Evolutionary conservation across 2,329 filamentous ascomycete species (phyloP).

Genomic region (Aotearoamyces nothofagi): DNA sequence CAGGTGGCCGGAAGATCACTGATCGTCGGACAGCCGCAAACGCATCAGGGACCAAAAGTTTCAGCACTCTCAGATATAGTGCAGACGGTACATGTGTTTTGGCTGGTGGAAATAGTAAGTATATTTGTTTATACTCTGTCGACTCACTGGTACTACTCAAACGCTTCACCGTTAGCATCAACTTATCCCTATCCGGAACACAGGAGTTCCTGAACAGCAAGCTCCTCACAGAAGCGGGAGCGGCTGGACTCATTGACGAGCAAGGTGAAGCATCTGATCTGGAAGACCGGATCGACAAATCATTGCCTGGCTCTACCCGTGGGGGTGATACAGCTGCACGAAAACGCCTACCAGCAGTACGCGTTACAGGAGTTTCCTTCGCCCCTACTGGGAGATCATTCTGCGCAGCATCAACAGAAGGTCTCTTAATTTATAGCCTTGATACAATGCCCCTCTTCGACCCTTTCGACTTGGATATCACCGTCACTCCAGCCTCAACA

Average conservation of each 20-base stretch:
- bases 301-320: conserved; percentile 72
- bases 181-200: conserved; percentile 88
- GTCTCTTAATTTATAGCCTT: conserved; percentile 82
- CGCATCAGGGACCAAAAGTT: conserved; percentile 77
- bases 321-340: conserved; percentile 69
- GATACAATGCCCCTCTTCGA: conserved; percentile 79
- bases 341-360: conserved; percentile 64
- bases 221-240: conserved; percentile 79
- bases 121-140: conserved; percentile 95
- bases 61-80: conserved; percentile 78
- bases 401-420: conserved; percentile 90
- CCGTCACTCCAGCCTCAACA: conserved; percentile 78
- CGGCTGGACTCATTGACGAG: conserved; percentile 70
- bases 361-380: conserved; percentile 74
- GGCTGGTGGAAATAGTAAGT: conserved; percentile 93
- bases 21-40: conserved; percentile 89
- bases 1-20: conserved; percentile 74
- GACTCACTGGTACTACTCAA: conserved; percentile 81
- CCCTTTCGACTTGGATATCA: conserved; percentile 89
- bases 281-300: conserved; percentile 67
- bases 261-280: conserved; percentile 78
- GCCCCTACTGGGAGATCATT: conserved; percentile 81
- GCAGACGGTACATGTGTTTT: conserved; percentile 83
- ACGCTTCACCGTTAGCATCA: conserved; percentile 91
- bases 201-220: conserved; percentile 95